Base-by-base conservation (phyloP, 2,329 filamentous ascomycete species). In the Xylaria sp. region DNA sequence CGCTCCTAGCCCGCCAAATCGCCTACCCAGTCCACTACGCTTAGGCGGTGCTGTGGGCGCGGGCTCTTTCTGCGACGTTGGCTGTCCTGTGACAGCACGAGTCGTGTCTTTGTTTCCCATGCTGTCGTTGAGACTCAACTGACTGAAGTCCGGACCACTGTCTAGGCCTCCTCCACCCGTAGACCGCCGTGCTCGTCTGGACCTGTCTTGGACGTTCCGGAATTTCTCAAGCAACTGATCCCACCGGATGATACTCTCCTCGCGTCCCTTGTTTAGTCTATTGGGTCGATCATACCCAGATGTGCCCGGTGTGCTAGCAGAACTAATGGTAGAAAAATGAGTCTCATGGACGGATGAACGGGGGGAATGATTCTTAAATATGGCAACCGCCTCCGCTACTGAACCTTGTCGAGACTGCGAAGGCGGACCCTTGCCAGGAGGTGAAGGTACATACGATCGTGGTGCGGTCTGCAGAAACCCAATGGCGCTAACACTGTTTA, bases 401-500 rank as follows among this genome's bases (percentile, higher is more conserved):
- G 69, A 73, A 60, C 71, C 67, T 68, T 71, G 71, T 63, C 73
- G 68, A 56, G 66, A 65, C 58, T 69, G 69, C 60, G 67, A 70
- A 64, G 71, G 66, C 63, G 68, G 53, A 19, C 59, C 56, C 63
- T 67, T 61, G 66, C 44, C 51, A 52, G 48, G 54, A 54, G 59
- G 66, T 68, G 68, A 69, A 62, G 56, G 58, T 59, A 86, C 87
- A 76, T 87, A 94, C 90, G 84, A 82, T 82, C 90, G 77, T 56
- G 82, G 89, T 63, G 88, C 87, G 66, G 90, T 88, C 72, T 97
- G 93, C 63, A 99, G 79, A 74, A 96, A 96, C 49, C 93, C 94
- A 72, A 99, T 97, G 55, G 94, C 92, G 78, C 91, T 96, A 66
- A 99, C 94, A 74, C 91, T 96, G 75, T 97, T 97, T 54, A 99